A percentile compares a stretch with the other conserved stretches of the same genome.
Conservation (phyloP, 805 yeast genomes). For the Cyberlindnera americana region DNA sequence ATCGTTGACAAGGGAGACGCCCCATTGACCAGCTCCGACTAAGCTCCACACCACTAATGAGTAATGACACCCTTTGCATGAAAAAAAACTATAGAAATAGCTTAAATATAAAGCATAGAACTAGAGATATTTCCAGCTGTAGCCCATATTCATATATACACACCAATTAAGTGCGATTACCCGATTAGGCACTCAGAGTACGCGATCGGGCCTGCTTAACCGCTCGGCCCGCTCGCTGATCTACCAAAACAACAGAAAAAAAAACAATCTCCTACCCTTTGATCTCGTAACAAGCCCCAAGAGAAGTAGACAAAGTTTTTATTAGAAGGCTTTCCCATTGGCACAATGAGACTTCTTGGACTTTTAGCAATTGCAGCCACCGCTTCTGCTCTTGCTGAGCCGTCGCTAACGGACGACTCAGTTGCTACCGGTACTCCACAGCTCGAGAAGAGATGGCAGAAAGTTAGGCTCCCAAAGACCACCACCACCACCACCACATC, state of each 20-base stretch:
- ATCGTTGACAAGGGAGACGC: constrained; percentile 27
- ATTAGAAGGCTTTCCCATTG: no score
- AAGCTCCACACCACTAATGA: no score
- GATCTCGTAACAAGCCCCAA: no score
- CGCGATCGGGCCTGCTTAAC: not conserved
- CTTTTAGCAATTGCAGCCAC: constrained; percentile 1
- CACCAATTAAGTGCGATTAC: not conserved
- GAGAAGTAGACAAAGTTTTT: no score
- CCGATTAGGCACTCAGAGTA: constrained; percentile 1
- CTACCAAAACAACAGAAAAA: not conserved
- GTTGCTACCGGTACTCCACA: constrained; percentile 5
- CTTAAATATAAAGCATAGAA: constrained; percentile 63
- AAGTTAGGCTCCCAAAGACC: constrained; percentile 28
- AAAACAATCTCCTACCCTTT: not conserved
- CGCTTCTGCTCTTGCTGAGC: constrained; percentile 1
- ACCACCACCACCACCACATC: constrained; percentile 31
- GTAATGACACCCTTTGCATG: no score
- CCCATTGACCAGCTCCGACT: constrained; percentile 5
- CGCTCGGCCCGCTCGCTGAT: constrained; percentile 5
- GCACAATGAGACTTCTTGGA: constrained; percentile 4
- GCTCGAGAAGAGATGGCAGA: constrained; percentile 27
- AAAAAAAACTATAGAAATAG: constrained; percentile 17
- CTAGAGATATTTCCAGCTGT: no score
- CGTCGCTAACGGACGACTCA: not conserved
- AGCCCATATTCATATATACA: not conserved